Conservation (phyloP, 805 yeast species). For the Lachancea sp. region DNA sequence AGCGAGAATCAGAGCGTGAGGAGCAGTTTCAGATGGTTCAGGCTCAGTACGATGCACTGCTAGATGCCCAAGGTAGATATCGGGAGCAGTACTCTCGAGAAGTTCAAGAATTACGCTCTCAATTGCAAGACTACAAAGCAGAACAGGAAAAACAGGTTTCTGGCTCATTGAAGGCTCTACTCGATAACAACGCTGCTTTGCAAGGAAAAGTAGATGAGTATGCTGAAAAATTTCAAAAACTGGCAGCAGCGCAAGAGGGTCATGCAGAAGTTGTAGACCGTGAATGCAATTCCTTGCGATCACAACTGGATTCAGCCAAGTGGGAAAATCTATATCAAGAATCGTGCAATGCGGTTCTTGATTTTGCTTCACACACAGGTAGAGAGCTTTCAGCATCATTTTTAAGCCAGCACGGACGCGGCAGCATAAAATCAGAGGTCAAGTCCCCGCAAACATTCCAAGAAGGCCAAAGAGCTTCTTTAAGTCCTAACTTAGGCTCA, state of each 20-base stretch:
- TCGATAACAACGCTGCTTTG: constrained; percentile 2
- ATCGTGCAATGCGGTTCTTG: constrained; percentile 14
- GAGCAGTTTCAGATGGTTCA: constrained; percentile 17
- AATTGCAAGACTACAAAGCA: constrained; percentile 2
- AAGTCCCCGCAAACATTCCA: neutral
- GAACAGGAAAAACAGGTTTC: constrained; percentile 2
- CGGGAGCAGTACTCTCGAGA: constrained; percentile 22
- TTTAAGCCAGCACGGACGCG: constrained; percentile 3
- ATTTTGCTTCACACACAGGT: constrained; percentile 17
- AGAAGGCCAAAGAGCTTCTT: neutral
- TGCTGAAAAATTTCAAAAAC: constrained; percentile 8
- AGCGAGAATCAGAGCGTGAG: constrained; percentile 9
- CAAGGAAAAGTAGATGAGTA: constrained; percentile 5
- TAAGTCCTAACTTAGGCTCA: neutral
- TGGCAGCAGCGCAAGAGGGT: constrained; percentile 9
- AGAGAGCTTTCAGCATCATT: constrained; percentile 1
- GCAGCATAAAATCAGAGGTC: neutral
- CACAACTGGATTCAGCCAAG: constrained; percentile 14
- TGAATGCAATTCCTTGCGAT: constrained; percentile 9
- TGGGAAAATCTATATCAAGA: constrained; percentile 18
- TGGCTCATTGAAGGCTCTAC: constrained; percentile 1
- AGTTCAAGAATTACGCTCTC: constrained; percentile 10
- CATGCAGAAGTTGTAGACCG: constrained; percentile 9
- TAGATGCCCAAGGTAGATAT: constrained; percentile 22
- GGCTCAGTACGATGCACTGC: constrained; percentile 22